These are phyloP conservation scores for Emmonsiellopsis sp. DNA, from an alignment of 2,329 filamentous ascomycete species.

Conservation along the genomic window DNA sequence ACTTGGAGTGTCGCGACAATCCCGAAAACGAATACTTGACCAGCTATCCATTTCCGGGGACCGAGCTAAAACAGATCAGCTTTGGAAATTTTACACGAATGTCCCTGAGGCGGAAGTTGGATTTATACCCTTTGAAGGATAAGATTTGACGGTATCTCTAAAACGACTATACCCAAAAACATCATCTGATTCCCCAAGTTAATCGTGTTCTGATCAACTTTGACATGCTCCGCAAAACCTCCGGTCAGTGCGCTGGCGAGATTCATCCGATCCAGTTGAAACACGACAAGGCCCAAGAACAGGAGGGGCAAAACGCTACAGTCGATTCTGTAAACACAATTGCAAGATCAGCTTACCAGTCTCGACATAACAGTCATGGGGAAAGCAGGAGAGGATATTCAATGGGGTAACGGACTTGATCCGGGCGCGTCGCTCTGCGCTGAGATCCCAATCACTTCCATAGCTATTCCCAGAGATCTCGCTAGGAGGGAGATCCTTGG, in stretches of 20 bases:
- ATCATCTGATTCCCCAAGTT: constrained; percentile 47
- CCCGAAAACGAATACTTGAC: constrained; percentile 42
- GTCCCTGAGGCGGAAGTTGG: background rate
- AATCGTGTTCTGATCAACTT: constrained; percentile 37
- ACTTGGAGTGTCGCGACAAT: constrained; percentile 38
- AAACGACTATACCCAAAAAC: constrained; percentile 41
- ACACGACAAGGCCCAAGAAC: constrained; percentile 41
- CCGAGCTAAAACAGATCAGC: constrained; percentile 25
- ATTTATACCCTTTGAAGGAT: constrained; percentile 15
- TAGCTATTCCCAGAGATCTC: background rate
- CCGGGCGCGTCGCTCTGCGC: background rate
- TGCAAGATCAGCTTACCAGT: background rate
- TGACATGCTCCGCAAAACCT: constrained; percentile 36
- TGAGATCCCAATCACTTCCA: background rate
- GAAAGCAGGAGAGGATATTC: background rate
- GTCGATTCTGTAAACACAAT: constrained; percentile 31
- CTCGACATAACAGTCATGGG: background rate
- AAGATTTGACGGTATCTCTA: constrained; percentile 46
- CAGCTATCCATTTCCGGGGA: constrained; percentile 41
- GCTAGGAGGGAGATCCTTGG: background rate
- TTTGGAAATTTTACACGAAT: background rate
- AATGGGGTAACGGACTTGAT: background rate
- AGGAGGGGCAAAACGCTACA: constrained; percentile 40
- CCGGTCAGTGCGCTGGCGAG: constrained; percentile 42
- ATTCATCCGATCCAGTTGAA: constrained; percentile 46